phyloP scores from a whole-genome alignment of 257 asterid species.

The Gentiana dahurica region DNA sequence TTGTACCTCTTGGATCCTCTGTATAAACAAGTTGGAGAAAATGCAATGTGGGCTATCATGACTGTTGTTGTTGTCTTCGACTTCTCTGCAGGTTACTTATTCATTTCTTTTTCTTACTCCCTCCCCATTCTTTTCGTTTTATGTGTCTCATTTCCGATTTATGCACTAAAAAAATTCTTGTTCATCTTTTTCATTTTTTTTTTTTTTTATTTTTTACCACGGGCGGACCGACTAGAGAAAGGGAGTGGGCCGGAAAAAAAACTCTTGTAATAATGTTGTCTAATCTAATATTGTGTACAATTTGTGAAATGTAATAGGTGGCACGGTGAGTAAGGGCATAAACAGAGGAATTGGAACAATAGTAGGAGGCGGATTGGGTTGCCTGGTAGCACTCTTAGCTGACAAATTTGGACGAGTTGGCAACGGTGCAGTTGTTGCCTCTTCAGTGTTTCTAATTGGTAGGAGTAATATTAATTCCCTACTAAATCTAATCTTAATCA shows the following conservation, averaged over 20 bases:
- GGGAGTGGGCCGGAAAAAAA: too few species aligned
- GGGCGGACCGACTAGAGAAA: too few species aligned
- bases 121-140: neutral
- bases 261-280: too few species aligned
- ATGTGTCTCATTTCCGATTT: neutral
- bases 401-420: slow-evolving; percentile 44
- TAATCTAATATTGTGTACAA: too few species aligned
- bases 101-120: neutral
- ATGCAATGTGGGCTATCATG: slow-evolving; percentile 98
- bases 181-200: too few species aligned
- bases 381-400: slow-evolving; percentile 59
- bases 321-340: slow-evolving; percentile 85
- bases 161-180: too few species aligned
- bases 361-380: slow-evolving; percentile 79
- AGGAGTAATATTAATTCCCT: too few species aligned
- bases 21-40: slow-evolving; percentile 59
- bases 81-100: slow-evolving; percentile 48
- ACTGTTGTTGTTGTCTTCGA: slow-evolving; percentile 89
- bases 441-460: slow-evolving; percentile 53
- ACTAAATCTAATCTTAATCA: neutral
- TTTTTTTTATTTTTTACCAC: too few species aligned
- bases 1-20: slow-evolving; percentile 49
- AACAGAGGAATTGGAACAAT: slow-evolving; percentile 80
- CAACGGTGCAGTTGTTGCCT: slow-evolving; percentile 43
- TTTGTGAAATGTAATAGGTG: slow-evolving; percentile 39